Evolutionary conservation across 2,329 filamentous ascomycete genomes (phyloP), one percentile per base, ranked within the genome.

Genomic region (Paecilomyces dactylethromorphus): DNA sequence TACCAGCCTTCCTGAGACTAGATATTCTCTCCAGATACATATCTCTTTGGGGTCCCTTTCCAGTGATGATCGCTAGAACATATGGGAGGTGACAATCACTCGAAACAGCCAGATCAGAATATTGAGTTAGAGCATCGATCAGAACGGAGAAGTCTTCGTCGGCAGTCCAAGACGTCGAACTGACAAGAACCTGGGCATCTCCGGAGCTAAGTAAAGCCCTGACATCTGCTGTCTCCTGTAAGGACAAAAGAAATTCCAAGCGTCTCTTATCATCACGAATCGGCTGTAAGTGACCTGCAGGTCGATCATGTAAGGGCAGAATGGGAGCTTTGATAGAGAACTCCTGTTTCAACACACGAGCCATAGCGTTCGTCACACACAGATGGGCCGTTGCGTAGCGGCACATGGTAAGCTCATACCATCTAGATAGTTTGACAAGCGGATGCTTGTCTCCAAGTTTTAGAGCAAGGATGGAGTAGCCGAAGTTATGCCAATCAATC

Each of bases 401-500:
- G 54, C 90, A 88, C 49, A 96, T 84, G 13, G 82, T 72, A 39
- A 80, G 83, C 75, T 99, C 94, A 69, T 97, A 97, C 69, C 81
- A 81, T 63, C 86, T 86, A 24, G 93, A 90, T 8, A 95, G 70
- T 29, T 77, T 81, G 8, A 97, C 91, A n/a, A 97, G 82, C 0
- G 88, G 88, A 69, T 95, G 90, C 5, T 70, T 74, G 1, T 76
- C 63, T 0, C 85, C 84, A 1, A 89, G 77, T 62, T 87, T 87
- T 54, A 88, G 74, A 1, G 83, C 89, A 3, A 99, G 84, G 66
- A 99, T 96, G 8, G 91, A 93, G 81, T 93, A 96, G 65, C 93
- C 94, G 74, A 97, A 97, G 76, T 99, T 99, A 79, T 99, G 94
- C 94, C 94, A 99, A 78, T 99, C 94, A 58, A 97, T 89, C 61